phyloP scores from a whole-genome alignment of 1,139 yeast species.

The Candida smagusa region DNA sequence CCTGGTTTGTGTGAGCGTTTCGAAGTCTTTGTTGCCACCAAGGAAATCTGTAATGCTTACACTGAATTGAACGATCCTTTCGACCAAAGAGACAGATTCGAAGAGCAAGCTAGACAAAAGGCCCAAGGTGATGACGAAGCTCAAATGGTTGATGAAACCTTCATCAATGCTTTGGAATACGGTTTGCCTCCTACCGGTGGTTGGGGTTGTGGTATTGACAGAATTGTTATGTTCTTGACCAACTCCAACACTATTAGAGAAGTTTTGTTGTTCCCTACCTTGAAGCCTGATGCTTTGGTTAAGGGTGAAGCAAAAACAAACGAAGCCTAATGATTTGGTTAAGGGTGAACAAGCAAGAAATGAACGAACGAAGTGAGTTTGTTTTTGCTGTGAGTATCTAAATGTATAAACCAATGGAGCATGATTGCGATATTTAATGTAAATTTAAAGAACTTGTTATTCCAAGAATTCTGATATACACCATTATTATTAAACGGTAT shows the following conservation, averaged over 20 bases:
- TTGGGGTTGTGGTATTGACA: constrained; percentile 99
- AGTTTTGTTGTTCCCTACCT: constrained; percentile 95
- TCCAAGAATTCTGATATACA: too few species aligned
- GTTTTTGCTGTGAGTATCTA: too few species aligned
- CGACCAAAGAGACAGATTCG: constrained; percentile 95
- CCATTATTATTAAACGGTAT: too few species aligned
- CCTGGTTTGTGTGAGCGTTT: constrained; percentile 98
- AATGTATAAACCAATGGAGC: too few species aligned
- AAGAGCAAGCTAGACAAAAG: constrained; percentile 98
- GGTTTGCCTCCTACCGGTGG: constrained; percentile 99
- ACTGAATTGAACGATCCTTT: constrained; percentile 99
- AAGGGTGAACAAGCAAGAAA: constrained; percentile 41
- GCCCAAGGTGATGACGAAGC: constrained; percentile 99
- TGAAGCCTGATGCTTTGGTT: constrained; percentile 78
- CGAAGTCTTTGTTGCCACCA: constrained; percentile 97
- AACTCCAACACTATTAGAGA: constrained; percentile 97
- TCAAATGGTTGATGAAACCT: constrained; percentile 91
- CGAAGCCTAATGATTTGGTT: constrained; percentile 75
- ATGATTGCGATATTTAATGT: too few species aligned
- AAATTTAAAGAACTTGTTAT: too few species aligned
- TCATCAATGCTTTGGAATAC: constrained; percentile 96
- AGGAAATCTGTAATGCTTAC: constrained; percentile 97
- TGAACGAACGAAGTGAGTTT: too few species aligned
- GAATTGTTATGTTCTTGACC: constrained; percentile 96
- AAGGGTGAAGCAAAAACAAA: constrained; percentile 38